phyloP scores from a whole-genome alignment of 2,329 filamentous ascomycete genomes.

The Colletotrichum euphorbiae region DNA sequence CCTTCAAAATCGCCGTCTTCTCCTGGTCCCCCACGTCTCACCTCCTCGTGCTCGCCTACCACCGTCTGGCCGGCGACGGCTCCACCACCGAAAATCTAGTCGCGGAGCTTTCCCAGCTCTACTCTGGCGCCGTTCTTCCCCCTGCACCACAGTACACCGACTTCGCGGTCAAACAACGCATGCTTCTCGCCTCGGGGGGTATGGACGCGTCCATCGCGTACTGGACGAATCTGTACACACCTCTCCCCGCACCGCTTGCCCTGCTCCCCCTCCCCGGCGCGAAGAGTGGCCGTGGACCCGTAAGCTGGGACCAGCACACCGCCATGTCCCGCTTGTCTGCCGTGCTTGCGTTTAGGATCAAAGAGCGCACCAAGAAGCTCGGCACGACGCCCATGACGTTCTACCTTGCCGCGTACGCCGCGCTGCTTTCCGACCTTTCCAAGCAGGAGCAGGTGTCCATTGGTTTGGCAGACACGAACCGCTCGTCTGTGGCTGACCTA shows the following conservation, averaged over 20 bases:
- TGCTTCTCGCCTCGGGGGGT: conserved; percentile 42
- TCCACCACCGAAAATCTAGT: conserved; percentile 18
- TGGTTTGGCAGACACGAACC: conserved; percentile 61
- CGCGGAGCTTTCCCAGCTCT: conserved; percentile 7
- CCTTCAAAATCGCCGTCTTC: conserved; percentile 12
- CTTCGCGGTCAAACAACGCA: conserved; percentile 50
- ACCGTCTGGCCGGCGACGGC: conserved; percentile 22
- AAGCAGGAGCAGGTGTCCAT: conserved; percentile 54
- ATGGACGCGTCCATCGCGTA: conserved; percentile 43
- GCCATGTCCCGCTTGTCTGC: not conserved
- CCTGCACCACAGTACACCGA: conserved; percentile 47
- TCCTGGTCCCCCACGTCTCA: not conserved
- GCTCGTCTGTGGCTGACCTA: conserved; percentile 48
- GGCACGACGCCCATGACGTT: conserved; percentile 55
- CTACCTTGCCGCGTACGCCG: conserved; percentile 53
- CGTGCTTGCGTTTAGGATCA: conserved; percentile 5
- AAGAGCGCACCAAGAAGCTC: not conserved
- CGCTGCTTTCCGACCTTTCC: not conserved
- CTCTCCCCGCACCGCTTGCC: not conserved
- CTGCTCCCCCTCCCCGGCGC: not conserved
- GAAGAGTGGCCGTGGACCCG: not conserved
- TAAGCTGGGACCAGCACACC: conserved; percentile 9
- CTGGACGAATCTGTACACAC: conserved; percentile 36
- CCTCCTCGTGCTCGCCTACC: conserved; percentile 16
- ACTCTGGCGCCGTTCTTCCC: not conserved